Conservation (phyloP, 2,329 filamentous ascomycete genomes). For the Colletotrichum abscissum region DNA sequence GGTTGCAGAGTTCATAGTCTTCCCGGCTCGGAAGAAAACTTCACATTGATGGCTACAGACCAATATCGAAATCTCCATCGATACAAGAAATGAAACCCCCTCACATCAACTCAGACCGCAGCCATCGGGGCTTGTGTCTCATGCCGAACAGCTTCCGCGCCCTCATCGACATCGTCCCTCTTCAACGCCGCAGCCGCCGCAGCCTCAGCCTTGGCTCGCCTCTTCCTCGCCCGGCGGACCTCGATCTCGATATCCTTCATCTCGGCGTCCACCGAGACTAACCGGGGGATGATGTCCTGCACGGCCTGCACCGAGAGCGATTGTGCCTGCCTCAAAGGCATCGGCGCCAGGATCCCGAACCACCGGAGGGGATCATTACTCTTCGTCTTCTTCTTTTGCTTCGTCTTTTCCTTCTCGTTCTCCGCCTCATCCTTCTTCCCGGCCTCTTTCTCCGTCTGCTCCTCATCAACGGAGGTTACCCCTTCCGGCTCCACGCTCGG, state of each 20-base stretch:
- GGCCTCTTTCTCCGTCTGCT: constrained; percentile 24
- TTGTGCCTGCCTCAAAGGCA: constrained; percentile 69
- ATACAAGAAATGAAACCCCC: neutral
- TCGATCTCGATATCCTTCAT: constrained; percentile 76
- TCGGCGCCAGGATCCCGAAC: constrained; percentile 67
- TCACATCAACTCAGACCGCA: constrained; percentile 16
- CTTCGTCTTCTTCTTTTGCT: constrained; percentile 14
- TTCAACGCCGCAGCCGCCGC: constrained; percentile 40
- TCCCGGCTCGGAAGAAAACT: too few species aligned
- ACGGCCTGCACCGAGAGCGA: constrained; percentile 65
- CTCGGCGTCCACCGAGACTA: constrained; percentile 68
- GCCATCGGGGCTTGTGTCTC: neutral
- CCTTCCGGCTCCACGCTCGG: neutral
- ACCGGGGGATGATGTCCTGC: constrained; percentile 65
- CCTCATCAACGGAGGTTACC: constrained; percentile 1
- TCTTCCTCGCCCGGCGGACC: constrained; percentile 71
- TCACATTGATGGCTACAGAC: too few species aligned
- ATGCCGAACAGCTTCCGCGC: neutral
- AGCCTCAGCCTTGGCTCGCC: constrained; percentile 59
- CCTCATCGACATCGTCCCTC: constrained; percentile 41
- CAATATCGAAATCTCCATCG: neutral
- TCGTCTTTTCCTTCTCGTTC: constrained; percentile 20
- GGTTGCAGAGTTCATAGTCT: too few species aligned
- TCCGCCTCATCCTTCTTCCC: constrained; percentile 23
- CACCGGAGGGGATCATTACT: constrained; percentile 66